phyloP scores from a whole-genome alignment of 83 land plant genomes.

The Thuja plicata region DNA sequence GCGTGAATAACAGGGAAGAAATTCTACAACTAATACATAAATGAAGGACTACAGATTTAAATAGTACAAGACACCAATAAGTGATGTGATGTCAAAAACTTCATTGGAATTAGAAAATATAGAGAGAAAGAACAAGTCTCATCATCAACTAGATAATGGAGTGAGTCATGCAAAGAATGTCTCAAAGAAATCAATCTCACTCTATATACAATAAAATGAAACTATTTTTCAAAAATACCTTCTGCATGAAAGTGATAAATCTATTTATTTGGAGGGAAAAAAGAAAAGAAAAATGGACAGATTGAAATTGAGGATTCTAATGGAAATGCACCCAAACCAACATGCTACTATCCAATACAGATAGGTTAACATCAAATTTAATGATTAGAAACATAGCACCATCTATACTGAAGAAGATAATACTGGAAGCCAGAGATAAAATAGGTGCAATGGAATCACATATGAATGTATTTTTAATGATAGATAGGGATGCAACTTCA shows the following conservation, averaged over 20 bases:
- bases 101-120: background rate
- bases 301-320: background rate
- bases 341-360: background rate
- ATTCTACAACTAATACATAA: no score
- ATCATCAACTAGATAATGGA: no score
- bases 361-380: background rate
- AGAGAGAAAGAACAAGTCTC: no score
- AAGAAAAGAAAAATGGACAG: background rate
- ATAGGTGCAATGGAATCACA: background rate
- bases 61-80: background rate
- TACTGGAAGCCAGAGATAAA: background rate
- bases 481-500: no score
- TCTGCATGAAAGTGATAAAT: background rate
- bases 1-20: no score
- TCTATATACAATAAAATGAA: background rate
- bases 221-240: background rate
- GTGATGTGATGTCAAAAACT: background rate
- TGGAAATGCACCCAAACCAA: background rate
- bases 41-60: background rate
- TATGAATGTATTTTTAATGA: no score
- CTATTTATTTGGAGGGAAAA: background rate
- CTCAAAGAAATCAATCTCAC: no score
- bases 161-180: no score
- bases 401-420: background rate
- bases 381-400: background rate